These are phyloP conservation scores for Fusarium sp. DNA, from an alignment of 2,329 filamentous ascomycete species.

Conservation along the genomic window DNA sequence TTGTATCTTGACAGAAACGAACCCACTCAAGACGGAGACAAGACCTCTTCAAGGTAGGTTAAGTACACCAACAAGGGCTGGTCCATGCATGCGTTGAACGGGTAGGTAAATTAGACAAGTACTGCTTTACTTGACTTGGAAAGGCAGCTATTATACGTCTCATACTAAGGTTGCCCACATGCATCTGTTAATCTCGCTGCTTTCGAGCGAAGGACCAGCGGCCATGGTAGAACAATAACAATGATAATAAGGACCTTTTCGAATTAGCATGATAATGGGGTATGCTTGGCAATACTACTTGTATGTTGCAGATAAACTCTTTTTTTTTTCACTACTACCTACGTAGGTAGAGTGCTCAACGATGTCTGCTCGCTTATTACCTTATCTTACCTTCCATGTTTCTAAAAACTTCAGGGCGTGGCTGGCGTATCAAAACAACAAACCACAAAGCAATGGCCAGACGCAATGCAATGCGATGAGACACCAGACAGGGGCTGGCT, in stretches of 20 bases:
- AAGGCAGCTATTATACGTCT: conserved; percentile 6
- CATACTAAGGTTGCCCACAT: neutral
- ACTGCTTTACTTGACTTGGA: conserved; percentile 3
- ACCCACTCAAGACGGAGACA: conserved; percentile 28
- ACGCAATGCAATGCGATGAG: conserved; percentile 13
- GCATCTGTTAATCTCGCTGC: conserved; percentile 23
- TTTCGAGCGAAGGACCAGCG: conserved; percentile 10
- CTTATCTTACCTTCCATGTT: neutral
- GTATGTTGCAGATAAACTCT: neutral
- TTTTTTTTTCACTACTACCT: neutral
- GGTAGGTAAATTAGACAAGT: conserved; percentile 6
- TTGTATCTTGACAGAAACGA: conserved; percentile 10
- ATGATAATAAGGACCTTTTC: conserved; percentile 6
- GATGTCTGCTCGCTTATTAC: neutral
- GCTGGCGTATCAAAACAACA: neutral
- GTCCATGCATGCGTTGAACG: neutral
- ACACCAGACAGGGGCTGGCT: conserved; percentile 21
- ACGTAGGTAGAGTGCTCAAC: neutral
- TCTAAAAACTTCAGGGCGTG: neutral
- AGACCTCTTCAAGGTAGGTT: conserved; percentile 16
- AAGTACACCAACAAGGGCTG: neutral
- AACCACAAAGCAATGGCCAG: neutral
- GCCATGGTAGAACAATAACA: conserved; percentile 12
- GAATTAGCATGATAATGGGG: neutral
- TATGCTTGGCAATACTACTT: neutral